A percentile compares a stretch with the other conserved stretches of the same genome.
Evolutionary conservation across 139 green algal species (phyloP).

Genomic region (Tetradesmus lagerheimii): DNA sequence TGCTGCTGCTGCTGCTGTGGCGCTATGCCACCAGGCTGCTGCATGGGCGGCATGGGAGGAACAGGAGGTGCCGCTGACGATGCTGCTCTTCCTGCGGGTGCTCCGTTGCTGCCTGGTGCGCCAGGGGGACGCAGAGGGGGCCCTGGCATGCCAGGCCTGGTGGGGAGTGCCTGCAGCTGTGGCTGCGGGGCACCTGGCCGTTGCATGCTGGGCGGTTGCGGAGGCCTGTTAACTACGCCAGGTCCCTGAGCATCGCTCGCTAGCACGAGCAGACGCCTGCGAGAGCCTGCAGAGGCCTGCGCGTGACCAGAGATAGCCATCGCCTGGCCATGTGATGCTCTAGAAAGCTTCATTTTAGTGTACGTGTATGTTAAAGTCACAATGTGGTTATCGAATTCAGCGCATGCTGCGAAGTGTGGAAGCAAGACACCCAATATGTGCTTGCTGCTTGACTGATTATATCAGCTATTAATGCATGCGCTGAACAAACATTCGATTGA

Average conservation of each 20-base stretch:
- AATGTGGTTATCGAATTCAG: not conserved
- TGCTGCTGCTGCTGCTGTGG: not conserved
- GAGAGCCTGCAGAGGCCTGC: slow-evolving; percentile 19
- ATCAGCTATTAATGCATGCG: not conserved
- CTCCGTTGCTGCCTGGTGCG: slow-evolving; percentile 10
- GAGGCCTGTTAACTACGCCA: slow-evolving; percentile 7
- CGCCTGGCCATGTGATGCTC: not conserved
- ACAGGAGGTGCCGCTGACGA: not conserved
- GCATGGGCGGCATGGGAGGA: not conserved
- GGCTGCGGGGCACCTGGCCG: slow-evolving; percentile 15
- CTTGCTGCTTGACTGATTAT: not conserved
- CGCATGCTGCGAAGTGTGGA: not conserved
- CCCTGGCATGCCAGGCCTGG: not conserved
- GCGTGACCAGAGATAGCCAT: not conserved
- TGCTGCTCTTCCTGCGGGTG: not conserved
- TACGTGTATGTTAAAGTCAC: not conserved
- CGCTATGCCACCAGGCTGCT: not conserved
- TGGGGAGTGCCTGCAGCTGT: slow-evolving; percentile 17
- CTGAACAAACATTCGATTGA: not conserved
- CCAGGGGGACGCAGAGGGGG: not conserved
- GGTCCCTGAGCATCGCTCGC: not conserved
- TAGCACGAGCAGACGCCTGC: slow-evolving; percentile 8
- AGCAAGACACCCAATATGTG: not conserved
- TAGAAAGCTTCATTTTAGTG: not conserved
- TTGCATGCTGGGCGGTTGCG: slow-evolving; percentile 21